Evolutionary conservation across 2,329 filamentous ascomycete species (phyloP), one percentile per base, ranked within the genome.

Genomic region (Coleophoma crateriformis): DNA sequence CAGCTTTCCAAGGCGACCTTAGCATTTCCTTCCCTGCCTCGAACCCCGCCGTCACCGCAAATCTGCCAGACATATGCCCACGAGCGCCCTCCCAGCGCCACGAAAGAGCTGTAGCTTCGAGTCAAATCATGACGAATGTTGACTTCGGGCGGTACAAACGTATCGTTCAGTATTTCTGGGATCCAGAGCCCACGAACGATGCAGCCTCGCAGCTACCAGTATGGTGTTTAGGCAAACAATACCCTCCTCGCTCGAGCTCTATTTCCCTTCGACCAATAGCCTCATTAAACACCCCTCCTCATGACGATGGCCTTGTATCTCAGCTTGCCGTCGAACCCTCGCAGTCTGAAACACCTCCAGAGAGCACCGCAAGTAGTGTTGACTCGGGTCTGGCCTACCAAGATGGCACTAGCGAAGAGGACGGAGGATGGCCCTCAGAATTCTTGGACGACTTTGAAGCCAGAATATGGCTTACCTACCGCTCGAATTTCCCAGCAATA

Each of bases 391-490:
- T 57, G n/a, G 56, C 53, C 35, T 61, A 58, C 39, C 57, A 59
- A 45, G 61, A 62, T 33, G 47, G 43, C 19, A 48, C 52, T 48
- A 50, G 51, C 19, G 55, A 50, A 19, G 56, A 58, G n/a, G 58
- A 60, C 46, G 58, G 61, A 41, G 84, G 86, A 51, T 99, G 94
- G 94, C 94, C 94, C 10, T 72, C 79, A 10, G 77, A 81, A 4
- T 99, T 99, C 62, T 73, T 97, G 33, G 87, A 90, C 52, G 94
- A 99, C 67, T 95, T 97, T 61, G 90, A 96, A 66, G 91, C 92
- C 5, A 82, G 83, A 53, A 82, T 96, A 67, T 97, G 94, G 92
- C 88, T 99, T 79, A 97, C 92, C 10, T 99, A 99, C 64, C 83
- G 94, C 46, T 94, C 85, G 22, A 87, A 87, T 58, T 99, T 99